phyloP scores from a whole-genome alignment of 163 green algal genomes.

The Dunaliella salina region DNA sequence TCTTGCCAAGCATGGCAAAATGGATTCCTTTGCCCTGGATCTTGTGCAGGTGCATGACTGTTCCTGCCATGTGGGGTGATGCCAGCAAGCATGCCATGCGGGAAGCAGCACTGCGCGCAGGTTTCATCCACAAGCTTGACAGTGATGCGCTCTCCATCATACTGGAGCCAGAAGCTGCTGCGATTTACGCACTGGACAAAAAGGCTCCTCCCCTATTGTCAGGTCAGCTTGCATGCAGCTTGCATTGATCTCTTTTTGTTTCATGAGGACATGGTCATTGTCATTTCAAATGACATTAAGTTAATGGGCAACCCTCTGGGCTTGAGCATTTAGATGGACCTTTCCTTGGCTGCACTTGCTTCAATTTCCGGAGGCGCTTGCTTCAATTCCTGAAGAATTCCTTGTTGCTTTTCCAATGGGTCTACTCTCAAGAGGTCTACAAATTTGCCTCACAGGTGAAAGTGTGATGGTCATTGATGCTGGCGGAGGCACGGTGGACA shows the following conservation, averaged over 20 bases:
- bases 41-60: conserved; percentile 24
- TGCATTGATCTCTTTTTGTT: too few relatives aligned
- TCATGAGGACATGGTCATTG: too few relatives aligned
- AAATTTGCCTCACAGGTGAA: neutral
- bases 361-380: too few relatives aligned
- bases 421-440: too few relatives aligned
- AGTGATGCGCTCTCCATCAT: conserved; percentile 22
- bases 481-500: conserved; percentile 23
- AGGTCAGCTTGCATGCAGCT: neutral
- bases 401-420: too few relatives aligned
- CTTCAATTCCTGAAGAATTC: too few relatives aligned
- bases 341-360: too few relatives aligned
- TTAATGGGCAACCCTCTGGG: too few relatives aligned
- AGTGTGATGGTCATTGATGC: conserved; percentile 25
- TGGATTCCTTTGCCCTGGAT: too few relatives aligned
- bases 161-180: conserved; percentile 30
- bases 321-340: too few relatives aligned
- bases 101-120: conserved; percentile 12
- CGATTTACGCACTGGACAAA: conserved; percentile 8
- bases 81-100: conserved; percentile 20
- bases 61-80: conserved; percentile 30
- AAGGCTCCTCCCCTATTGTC: conserved; percentile 12
- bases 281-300: too few relatives aligned
- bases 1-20: too few relatives aligned
- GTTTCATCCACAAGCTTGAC: conserved; percentile 17